Base-by-base conservation (phyloP, 2,329 filamentous ascomycete species). In the Aspergillus pseudonomiae region DNA sequence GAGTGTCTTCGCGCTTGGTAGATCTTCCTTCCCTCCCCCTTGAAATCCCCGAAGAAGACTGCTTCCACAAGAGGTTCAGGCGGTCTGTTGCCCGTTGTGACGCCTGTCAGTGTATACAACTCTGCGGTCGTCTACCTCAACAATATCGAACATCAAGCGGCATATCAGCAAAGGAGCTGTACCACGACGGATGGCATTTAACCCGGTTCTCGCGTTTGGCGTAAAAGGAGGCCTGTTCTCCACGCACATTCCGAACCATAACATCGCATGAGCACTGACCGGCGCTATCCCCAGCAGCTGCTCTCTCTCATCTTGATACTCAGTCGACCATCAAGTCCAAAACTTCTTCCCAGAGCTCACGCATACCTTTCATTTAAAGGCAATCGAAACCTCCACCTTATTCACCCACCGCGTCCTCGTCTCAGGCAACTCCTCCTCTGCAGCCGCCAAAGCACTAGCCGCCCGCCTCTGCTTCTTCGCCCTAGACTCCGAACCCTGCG, bases 351-450 rank as follows among this genome's bases (percentile, higher is more conserved):
- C 52, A 6, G 9, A 26, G 4, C n/a, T 16, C 28, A 36, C 6
- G 16, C 28, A 36, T 30, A 32, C 43, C 12, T 2, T 26, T 78
- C 75, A 80, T 69, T 78, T 80, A 30, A 81, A 67, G 48, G 75
- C 76, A 24, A 83, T 74, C 5, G 79, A 77, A 59, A 83, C 72
- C 61, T 83, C 80, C 19, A 83, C 79, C 68, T 78, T 80, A 67
- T 82, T 82, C 45, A 83, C 73, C 79, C 80, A 82, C 57, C 81
- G 75, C 12, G 79, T 79, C 26, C 81, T 73, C 10, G 78, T 77
- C 67, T 82, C 81, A 0, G 80, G 80, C 46, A 81, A 60, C 57
- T 82, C 78, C 6, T 66, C 77, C 2, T 65, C 70, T n/a, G 75
- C 71, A 21, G 72, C 67, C 34, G 70, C 67, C 16, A 60, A 64